Base-by-base conservation (phyloP, 192 early-diverging fungal genomes). In the Coemansia sp. region DNA sequence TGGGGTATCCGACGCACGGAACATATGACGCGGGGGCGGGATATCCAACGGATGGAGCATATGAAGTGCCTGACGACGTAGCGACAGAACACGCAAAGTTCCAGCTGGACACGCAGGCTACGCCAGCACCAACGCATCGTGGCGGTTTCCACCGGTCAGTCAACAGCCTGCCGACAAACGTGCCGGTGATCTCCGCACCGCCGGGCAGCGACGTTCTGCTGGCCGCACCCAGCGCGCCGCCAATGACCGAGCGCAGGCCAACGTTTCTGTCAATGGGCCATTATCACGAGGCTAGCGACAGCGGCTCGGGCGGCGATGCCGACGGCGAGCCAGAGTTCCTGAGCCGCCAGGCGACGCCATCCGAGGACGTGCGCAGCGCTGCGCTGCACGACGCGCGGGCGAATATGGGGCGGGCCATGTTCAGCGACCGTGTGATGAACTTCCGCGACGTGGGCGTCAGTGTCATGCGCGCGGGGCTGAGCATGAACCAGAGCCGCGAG, bases 401-500 rank as follows among this genome's bases (percentile, higher is more conserved):
- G 14, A 67, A 64, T 54, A 28, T 55, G 19, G 45, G 33, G 53
- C 49, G 28, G 31, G 52, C 47, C 38, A 60, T 64, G 67, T 63
- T 80, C 53, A 69, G 77, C 58, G 77, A 73, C 59, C 60, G 61
- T 8, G 64, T 80, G 9, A 38, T 80, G 30, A 80, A 80, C 48
- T 80, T 80, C 24, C 77, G 77, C 11, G 77, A 80, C 25, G 40
- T 80, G 25, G 69, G 77, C 24, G 67, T 65, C 53, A 80, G 77
- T 51, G 75, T 67, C 5, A 71, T 71, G 44, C 70, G 70, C 14
- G 23, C 58, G 2, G 58, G 48, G 10, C 65, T 60, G 18, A 29
- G 24, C 46, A 56, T 62, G 54, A 29, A 64, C 51, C 60, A 68
- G 19, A 54, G 54, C 22, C 56, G 50, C 29, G 40, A 29, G 21